Evolutionary conservation across 306 rosid species (phyloP).

Genomic region (Quercus suber): DNA sequence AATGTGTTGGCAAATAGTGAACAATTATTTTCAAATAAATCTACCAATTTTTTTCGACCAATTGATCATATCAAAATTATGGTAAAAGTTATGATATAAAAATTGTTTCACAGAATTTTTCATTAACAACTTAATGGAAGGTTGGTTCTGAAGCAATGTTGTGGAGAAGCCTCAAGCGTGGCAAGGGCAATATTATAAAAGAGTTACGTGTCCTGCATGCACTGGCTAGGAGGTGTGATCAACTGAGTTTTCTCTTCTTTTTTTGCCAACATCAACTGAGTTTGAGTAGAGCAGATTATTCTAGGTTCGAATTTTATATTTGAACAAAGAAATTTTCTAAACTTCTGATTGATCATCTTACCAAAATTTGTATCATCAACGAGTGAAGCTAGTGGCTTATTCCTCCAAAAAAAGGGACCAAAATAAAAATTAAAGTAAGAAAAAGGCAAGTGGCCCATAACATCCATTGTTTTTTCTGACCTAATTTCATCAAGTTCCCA

Average conservation of each 20-base stretch:
- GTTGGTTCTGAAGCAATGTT: slow-evolving; percentile 13
- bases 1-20: no score
- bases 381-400: slow-evolving; percentile 18
- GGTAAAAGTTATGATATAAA: no score
- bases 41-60: no score
- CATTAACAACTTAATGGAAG: not conserved
- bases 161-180: slow-evolving; percentile 16
- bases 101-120: no score
- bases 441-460: slow-evolving; percentile 19
- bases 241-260: not conserved
- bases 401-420: not conserved
- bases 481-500: slow-evolving; percentile 26
- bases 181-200: slow-evolving; percentile 23
- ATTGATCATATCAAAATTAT: no score
- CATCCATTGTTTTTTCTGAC: slow-evolving; percentile 31
- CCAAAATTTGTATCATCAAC: slow-evolving; percentile 28
- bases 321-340: slow-evolving; percentile 25
- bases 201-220: slow-evolving; percentile 22
- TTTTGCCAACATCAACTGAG: not conserved
- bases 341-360: slow-evolving; percentile 28
- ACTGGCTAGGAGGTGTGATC: slow-evolving; percentile 18
- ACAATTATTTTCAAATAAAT: no score
- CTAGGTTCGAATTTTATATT: slow-evolving; percentile 4
- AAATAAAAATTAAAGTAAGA: not conserved
- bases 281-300: slow-evolving; percentile 18